Percentiles rank a stretch among this genome's conserved stretches.
Evolutionary conservation across 164 flowering plant genomes (phyloP).

Genomic region (Umbellularia californica): DNA sequence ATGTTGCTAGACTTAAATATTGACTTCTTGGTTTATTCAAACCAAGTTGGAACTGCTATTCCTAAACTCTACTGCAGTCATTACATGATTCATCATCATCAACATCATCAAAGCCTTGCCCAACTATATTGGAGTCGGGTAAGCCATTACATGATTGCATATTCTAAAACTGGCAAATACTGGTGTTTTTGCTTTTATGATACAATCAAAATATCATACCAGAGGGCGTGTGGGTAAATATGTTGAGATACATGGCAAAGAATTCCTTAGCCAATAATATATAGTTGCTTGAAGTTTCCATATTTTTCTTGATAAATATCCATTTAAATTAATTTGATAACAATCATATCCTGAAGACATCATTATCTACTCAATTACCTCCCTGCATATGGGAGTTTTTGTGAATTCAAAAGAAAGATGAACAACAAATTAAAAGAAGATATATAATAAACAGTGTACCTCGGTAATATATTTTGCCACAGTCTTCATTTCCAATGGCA

Average conservation of each 20-base stretch:
- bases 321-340: background rate
- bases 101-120: too few relatives aligned
- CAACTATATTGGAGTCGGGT: too few relatives aligned
- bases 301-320: background rate
- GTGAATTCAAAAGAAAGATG: background rate
- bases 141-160: background rate
- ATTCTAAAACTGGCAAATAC: background rate
- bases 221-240: background rate
- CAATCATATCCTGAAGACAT: too few relatives aligned
- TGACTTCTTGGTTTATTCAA: background rate
- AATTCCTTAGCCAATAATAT: conserved; percentile 1
- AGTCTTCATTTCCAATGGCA: conserved; percentile 92
- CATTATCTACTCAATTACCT: too few relatives aligned
- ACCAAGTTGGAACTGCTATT: too few relatives aligned
- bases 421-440: background rate
- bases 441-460: conserved; percentile 33
- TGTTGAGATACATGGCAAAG: background rate
- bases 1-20: background rate
- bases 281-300: background rate
- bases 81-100: too few relatives aligned
- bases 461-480: conserved; percentile 57
- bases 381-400: background rate
- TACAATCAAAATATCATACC: background rate
- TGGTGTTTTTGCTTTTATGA: background rate
- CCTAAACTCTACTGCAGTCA: too few relatives aligned